Evolutionary conservation across 768 basidiomycete genomes (phyloP), one percentile per base, ranked within the genome.

Genomic region (Gloeostereum incarnatum): DNA sequence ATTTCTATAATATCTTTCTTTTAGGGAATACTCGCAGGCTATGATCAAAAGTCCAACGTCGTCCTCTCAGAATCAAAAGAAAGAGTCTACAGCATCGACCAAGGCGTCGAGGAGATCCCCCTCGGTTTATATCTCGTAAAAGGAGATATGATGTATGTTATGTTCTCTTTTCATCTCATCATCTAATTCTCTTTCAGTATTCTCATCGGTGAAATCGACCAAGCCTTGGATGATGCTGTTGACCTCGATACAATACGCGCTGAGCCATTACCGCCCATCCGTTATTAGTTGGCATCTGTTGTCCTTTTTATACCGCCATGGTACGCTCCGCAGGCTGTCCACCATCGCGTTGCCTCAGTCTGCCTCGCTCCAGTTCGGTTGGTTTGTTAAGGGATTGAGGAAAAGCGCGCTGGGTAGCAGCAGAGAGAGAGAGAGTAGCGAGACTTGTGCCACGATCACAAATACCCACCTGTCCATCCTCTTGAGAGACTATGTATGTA

Each of bases 61-160:
- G 91, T 99, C 47, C 77, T 99, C 40, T 83, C 93, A 10, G 88
- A 93, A 55, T 86, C 82, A 41, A 89, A 84, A 54, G 96, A 99
- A 57, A 80, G 94, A 49, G 80, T 97, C 23, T 98, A 87, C 58
- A 87, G 83, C 53, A 61, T 75, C 38, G 96, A 99, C 11, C 87
- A 88, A 51, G 85, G 86, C 27, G 91, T 96, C 19, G 89, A 97
- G 60, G 92, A 97, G 68, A 79, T 92, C 7, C 86, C 90, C 0
- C 68, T 98, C 18, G 96, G 96, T 0, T 68, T 98, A 31, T 98
- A 99, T 60, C 80, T 99, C 52, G 91, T 99, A 55, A 92, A 97
- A 52, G 96, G 96, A 2, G 96, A 99, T 56, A 92, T 92, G 73
- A 92, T 94, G 96, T 97, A 51, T 59, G 90, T 77, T 30, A 24